phyloP scores from a whole-genome alignment of 441 rosid genomes.

The Croton laevigatus region DNA sequence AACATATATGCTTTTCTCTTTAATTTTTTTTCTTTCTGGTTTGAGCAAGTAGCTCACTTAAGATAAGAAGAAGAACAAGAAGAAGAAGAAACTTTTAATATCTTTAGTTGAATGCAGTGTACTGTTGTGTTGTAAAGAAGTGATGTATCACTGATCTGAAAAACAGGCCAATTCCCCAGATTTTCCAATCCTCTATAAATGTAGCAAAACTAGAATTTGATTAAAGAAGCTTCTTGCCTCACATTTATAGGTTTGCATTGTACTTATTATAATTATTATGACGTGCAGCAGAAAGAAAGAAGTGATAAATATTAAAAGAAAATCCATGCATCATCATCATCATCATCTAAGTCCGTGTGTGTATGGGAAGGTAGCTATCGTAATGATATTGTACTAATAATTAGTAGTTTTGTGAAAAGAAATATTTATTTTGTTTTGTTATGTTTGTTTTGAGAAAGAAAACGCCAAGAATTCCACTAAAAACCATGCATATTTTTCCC shows the following conservation, averaged over 20 bases:
- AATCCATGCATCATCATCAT: neutral
- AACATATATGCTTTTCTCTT: too few relatives aligned
- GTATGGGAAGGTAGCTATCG: neutral
- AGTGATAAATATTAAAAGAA: neutral
- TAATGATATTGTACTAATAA: constrained; percentile 30
- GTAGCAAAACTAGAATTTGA: constrained; percentile 19
- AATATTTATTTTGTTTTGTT: constrained; percentile 1
- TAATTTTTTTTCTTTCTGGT: too few relatives aligned
- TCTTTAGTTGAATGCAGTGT: neutral
- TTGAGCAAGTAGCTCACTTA: too few relatives aligned
- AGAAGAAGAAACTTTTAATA: too few relatives aligned
- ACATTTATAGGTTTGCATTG: constrained; percentile 3
- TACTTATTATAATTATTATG: too few relatives aligned
- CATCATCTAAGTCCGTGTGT: neutral
- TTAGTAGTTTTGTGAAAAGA: neutral
- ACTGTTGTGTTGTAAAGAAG: neutral
- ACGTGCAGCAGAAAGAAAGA: neutral
- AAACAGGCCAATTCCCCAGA: neutral
- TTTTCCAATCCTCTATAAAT: neutral
- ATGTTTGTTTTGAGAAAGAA: constrained; percentile 22
- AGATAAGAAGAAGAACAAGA: neutral
- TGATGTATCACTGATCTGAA: neutral
- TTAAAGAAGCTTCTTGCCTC: constrained; percentile 25
- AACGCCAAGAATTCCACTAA: constrained; percentile 42
- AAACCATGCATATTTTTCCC: constrained; percentile 34